Conservation (phyloP, 208 protist species). For the Porcisia deanei region DNA sequence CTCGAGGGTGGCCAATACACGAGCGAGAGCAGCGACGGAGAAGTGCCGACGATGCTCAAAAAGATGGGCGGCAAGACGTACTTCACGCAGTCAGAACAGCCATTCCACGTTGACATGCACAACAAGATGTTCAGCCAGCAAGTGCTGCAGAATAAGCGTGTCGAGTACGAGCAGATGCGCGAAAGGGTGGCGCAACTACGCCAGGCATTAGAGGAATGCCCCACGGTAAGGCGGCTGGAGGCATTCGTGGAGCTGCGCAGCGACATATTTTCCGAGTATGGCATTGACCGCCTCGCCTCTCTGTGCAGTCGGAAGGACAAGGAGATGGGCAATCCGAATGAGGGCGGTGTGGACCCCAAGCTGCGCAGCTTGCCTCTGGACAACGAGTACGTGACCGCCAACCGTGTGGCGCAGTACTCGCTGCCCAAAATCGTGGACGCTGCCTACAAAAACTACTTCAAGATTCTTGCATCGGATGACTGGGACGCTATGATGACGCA, state of each 20-base stretch:
- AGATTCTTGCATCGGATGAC: slow-evolving; percentile 59
- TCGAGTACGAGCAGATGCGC: slow-evolving; percentile 85
- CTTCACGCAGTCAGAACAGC: slow-evolving; percentile 61
- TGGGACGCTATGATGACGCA: slow-evolving; percentile 63
- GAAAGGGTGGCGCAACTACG: slow-evolving; percentile 52
- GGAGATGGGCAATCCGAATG: slow-evolving; percentile 68
- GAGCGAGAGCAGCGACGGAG: slow-evolving; percentile 79
- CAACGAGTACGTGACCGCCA: slow-evolving; percentile 57
- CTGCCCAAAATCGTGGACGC: slow-evolving; percentile 81
- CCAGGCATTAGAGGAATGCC: slow-evolving; percentile 52
- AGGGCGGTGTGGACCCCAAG: slow-evolving; percentile 59
- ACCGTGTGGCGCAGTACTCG: slow-evolving; percentile 78
- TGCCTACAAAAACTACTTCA: slow-evolving; percentile 77
- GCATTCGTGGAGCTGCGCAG: slow-evolving; percentile 65
- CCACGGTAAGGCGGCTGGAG: slow-evolving; percentile 53
- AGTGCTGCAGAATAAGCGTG: slow-evolving; percentile 84
- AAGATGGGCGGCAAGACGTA: slow-evolving; percentile 72
- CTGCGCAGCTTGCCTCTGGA: slow-evolving; percentile 35
- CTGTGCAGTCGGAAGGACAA: slow-evolving; percentile 68
- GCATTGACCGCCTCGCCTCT: slow-evolving; percentile 83
- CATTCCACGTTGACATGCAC: slow-evolving; percentile 80
- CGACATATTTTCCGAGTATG: slow-evolving; percentile 61
- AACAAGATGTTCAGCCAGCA: slow-evolving; percentile 90
- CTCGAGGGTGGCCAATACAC: slow-evolving; percentile 79
- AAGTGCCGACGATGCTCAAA: slow-evolving; percentile 66